Percentiles rank a stretch among this genome's conserved stretches.
phyloP scores from a whole-genome alignment of 306 rosid species.

The Ammopiptanthus mongolicus region DNA sequence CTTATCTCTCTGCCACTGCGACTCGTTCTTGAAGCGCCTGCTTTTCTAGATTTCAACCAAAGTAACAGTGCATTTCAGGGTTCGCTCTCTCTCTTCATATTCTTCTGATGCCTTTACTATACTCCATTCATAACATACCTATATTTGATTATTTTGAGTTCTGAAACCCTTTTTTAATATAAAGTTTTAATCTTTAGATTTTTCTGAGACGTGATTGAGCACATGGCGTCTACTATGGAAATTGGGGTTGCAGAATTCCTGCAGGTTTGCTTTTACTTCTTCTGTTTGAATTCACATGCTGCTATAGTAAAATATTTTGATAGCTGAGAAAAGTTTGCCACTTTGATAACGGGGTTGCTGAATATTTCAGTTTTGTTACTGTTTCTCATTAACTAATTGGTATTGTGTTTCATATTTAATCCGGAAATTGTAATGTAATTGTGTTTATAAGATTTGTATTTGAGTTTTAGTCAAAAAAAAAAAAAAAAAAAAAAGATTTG shows the following conservation, averaged over 20 bases:
- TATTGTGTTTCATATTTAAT: background rate
- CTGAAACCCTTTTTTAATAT: background rate
- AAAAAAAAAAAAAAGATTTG: no score
- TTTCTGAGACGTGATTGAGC: background rate
- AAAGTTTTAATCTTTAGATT: no score
- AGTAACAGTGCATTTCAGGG: no score
- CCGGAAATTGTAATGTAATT: background rate
- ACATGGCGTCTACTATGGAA: conserved; percentile 40
- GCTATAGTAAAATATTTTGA: conserved; percentile 2
- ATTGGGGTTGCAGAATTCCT: conserved; percentile 43
- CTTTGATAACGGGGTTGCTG: background rate
- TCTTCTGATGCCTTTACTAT: no score
- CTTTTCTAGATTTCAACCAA: no score
- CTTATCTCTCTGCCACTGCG: no score
- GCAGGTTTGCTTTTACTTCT: conserved; percentile 23
- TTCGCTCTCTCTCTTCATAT: no score
- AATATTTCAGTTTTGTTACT: background rate
- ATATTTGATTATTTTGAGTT: no score
- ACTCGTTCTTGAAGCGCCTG: no score
- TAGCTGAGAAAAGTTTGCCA: background rate
- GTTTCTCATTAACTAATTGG: background rate
- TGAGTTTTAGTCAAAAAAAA: no score
- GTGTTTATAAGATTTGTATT: background rate
- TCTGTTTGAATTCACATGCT: conserved; percentile 27
- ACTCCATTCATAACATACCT: no score